These are phyloP conservation scores for Grigorovia yakushimaensis DNA, from an alignment of 805 yeast genomes.

Conservation along the genomic window DNA sequence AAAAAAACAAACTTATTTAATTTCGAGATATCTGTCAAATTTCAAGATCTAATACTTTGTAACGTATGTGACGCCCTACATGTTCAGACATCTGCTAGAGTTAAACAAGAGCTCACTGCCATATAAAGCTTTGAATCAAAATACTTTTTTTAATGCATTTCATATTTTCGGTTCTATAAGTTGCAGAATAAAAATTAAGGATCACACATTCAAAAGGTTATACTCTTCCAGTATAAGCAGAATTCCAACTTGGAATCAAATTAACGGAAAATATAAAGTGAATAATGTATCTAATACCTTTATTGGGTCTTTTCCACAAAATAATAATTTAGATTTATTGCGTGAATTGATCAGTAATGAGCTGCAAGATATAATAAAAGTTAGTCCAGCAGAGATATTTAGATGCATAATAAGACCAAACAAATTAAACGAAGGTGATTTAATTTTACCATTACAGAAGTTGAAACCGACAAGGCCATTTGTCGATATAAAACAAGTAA, in stretches of 20 bases:
- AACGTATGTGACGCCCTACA: not conserved
- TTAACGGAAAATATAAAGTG: no score
- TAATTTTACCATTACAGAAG: constrained; percentile 87
- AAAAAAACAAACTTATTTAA: no score
- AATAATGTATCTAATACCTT: not conserved
- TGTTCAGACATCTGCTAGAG: not conserved
- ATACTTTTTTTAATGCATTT: no score
- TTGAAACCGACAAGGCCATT: constrained; percentile 38
- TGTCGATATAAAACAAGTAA: constrained; percentile 31
- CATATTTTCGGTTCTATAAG: not conserved
- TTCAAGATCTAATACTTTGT: not conserved
- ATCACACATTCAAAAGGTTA: not conserved
- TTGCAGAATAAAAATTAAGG: not conserved
- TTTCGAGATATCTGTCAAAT: no score
- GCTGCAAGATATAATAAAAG: not conserved
- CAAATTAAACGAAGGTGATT: constrained; percentile 83
- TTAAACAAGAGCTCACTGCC: no score
- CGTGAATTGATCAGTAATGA: not conserved
- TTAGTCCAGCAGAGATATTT: not conserved
- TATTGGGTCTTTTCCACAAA: not conserved
- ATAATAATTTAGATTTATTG: not conserved
- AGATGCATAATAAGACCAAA: constrained; percentile 36
- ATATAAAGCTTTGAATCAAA: no score
- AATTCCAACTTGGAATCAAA: not conserved
- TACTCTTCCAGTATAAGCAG: no score